Evolutionary conservation across 2,329 filamentous ascomycete genomes (phyloP).

Genomic region (Stylonectria norvegica): DNA sequence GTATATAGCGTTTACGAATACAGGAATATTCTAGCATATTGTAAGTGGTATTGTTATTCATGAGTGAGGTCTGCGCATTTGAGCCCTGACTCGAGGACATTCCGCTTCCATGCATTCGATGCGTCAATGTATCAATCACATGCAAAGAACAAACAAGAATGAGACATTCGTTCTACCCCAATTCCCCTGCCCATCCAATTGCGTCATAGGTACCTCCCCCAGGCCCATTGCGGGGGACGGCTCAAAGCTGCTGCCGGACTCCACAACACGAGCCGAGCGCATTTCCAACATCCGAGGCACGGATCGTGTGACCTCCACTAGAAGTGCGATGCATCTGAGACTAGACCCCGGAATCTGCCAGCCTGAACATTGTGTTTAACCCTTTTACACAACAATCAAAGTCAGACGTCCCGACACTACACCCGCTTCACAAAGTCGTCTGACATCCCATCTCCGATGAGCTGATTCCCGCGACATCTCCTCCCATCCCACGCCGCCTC

Average conservation of each 20-base stretch:
- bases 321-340: too few relatives aligned
- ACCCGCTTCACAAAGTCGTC: neutral
- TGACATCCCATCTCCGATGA: neutral
- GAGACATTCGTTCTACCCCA: too few relatives aligned
- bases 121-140: neutral
- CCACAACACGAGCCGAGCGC: slow-evolving; percentile 15
- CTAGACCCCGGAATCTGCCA: too few relatives aligned
- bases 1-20: too few relatives aligned
- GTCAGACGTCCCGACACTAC: too few relatives aligned
- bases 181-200: too few relatives aligned
- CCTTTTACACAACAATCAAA: too few relatives aligned
- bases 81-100: too few relatives aligned
- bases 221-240: slow-evolving; percentile 6
- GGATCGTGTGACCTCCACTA: slow-evolving; percentile 14
- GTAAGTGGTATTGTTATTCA: too few relatives aligned
- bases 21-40: too few relatives aligned
- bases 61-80: too few relatives aligned
- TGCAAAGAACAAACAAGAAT: neutral
- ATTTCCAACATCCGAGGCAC: slow-evolving; percentile 14
- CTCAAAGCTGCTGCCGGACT: slow-evolving; percentile 3
- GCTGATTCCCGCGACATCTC: neutral
- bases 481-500: neutral
- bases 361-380: too few relatives aligned
- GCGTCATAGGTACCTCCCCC: slow-evolving; percentile 9
- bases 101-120: neutral